phyloP scores from a whole-genome alignment of 2,329 filamentous ascomycete genomes.

The Coniochaeta ligniaria region DNA sequence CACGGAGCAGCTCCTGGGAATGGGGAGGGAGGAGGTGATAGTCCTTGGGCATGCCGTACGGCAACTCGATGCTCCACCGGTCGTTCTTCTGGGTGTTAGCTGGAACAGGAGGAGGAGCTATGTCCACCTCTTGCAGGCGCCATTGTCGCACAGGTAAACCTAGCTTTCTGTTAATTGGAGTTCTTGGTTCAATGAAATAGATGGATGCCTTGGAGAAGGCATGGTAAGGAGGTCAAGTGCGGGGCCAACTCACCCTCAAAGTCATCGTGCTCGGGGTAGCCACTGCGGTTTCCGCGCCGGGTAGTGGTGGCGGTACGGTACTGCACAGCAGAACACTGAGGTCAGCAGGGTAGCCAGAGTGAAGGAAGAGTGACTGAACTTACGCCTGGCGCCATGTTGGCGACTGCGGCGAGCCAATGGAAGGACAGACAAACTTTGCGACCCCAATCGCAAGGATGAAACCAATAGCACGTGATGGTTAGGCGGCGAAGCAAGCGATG shows the following conservation, averaged over 20 bases:
- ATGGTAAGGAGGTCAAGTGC: neutral
- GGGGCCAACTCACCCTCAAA: conserved; percentile 40
- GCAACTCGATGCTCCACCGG: conserved; percentile 68
- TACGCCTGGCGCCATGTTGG: conserved; percentile 1
- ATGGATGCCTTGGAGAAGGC: neutral
- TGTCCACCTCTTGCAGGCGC: conserved; percentile 62
- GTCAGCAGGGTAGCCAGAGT: neutral
- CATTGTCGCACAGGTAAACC: conserved; percentile 88
- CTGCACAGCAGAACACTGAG: neutral
- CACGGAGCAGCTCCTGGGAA: conserved; percentile 75
- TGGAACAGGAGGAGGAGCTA: conserved; percentile 58
- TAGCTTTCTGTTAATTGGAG: conserved; percentile 23
- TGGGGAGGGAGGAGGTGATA: conserved; percentile 68
- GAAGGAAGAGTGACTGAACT: neutral
- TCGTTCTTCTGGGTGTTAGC: conserved; percentile 59
- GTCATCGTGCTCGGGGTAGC: conserved; percentile 53
- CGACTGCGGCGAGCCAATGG: neutral
- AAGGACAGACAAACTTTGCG: neutral
- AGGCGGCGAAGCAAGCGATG: neutral
- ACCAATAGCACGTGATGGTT: neutral
- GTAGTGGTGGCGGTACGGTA: conserved; percentile 32
- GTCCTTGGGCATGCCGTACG: conserved; percentile 78
- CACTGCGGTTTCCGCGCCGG: conserved; percentile 48
- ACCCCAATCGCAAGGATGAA: neutral
- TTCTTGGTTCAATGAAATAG: neutral